Evolutionary conservation across 2,329 filamentous ascomycete species (phyloP).

Genomic region (Thelonectria discophora): DNA sequence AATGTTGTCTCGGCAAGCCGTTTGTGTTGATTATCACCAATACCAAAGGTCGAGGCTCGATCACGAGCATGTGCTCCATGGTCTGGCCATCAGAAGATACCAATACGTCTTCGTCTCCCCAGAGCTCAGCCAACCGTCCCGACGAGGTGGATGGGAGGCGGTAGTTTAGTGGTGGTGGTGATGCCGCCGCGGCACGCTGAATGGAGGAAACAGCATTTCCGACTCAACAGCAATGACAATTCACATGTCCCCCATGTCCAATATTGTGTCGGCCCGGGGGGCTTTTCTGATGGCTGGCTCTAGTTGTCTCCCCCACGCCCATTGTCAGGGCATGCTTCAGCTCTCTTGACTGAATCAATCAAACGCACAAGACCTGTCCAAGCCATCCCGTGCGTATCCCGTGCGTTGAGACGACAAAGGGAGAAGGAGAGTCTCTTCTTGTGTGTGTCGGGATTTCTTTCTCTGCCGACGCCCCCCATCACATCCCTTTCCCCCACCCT

Average conservation of each 20-base stretch:
- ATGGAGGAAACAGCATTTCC: no score
- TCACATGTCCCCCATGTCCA: background rate
- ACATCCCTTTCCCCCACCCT: background rate
- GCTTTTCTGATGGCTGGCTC: background rate
- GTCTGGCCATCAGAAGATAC: no score
- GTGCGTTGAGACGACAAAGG: background rate
- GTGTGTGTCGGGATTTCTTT: background rate
- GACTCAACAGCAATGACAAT: background rate
- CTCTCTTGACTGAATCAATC: constrained; percentile 1
- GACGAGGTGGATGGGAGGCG: no score
- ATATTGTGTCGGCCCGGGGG: no score
- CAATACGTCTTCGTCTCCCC: no score
- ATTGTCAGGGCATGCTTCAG: constrained; percentile 11
- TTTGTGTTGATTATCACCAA: no score
- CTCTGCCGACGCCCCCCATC: background rate
- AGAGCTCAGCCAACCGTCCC: no score
- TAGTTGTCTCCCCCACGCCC: constrained; percentile 23
- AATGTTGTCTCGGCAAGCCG: no score
- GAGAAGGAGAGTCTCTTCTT: no score
- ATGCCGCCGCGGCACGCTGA: no score
- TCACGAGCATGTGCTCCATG: constrained; percentile 9
- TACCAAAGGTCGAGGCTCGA: constrained; percentile 21
- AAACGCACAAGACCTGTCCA: background rate
- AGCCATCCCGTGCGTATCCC: background rate
- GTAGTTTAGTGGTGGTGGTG: no score